Evolutionary conservation across 1,284 basidiomycete species (phyloP).

Genomic region (Trichosporon ovoides): DNA sequence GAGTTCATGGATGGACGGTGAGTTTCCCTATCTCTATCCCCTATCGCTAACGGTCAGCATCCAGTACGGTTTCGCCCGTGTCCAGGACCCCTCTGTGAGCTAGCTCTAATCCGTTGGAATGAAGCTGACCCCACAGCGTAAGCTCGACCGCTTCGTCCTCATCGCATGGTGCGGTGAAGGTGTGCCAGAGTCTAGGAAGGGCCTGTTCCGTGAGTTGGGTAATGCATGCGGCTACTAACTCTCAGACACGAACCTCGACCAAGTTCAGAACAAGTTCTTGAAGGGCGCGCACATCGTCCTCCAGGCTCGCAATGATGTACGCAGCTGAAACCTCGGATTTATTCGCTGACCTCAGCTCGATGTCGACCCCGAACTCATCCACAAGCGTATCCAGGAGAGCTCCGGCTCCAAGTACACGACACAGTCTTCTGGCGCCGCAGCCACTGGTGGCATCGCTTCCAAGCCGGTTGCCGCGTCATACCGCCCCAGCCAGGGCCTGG

Average conservation of each 20-base stretch:
- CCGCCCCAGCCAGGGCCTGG: slow-evolving; percentile 42
- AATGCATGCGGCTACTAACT: not conserved
- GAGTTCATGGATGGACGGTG: slow-evolving; percentile 91
- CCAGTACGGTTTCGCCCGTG: slow-evolving; percentile 87
- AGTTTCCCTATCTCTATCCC: slow-evolving; percentile 33
- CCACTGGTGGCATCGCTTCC: slow-evolving; percentile 13
- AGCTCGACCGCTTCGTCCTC: slow-evolving; percentile 87
- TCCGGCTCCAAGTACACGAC: slow-evolving; percentile 79
- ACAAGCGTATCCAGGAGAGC: slow-evolving; percentile 80
- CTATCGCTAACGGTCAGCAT: slow-evolving; percentile 59
- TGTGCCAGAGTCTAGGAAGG: slow-evolving; percentile 86
- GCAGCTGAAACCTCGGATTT: slow-evolving; percentile 22
- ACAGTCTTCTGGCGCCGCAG: slow-evolving; percentile 21
- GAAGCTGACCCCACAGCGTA: slow-evolving; percentile 55
- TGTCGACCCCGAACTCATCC: slow-evolving; percentile 72
- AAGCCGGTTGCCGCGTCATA: slow-evolving; percentile 36
- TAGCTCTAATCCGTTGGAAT: slow-evolving; percentile 4
- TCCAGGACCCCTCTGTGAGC: slow-evolving; percentile 79
- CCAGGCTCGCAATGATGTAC: slow-evolving; percentile 81
- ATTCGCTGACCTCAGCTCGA: slow-evolving; percentile 60
- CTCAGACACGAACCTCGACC: slow-evolving; percentile 67
- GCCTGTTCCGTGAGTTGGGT: slow-evolving; percentile 64
- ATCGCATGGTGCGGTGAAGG: slow-evolving; percentile 93
- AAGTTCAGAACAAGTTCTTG: slow-evolving; percentile 70
- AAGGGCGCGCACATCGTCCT: slow-evolving; percentile 83